Evolutionary conservation across 2,329 filamentous ascomycete genomes (phyloP).

Genomic region (Aspergillus sp.): DNA sequence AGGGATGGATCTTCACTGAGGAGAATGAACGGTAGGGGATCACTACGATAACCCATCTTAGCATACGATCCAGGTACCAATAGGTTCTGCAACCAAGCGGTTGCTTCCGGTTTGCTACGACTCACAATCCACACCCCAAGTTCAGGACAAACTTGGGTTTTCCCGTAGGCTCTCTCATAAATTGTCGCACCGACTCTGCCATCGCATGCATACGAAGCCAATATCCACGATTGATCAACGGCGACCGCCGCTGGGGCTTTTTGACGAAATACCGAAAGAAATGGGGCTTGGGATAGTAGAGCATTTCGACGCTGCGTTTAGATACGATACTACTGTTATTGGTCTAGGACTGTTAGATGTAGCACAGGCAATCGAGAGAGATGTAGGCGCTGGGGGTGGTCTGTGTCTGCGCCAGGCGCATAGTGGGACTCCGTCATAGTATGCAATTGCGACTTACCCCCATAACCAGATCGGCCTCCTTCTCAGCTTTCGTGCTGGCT

Average conservation of each 20-base stretch:
- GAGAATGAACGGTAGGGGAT: constrained; percentile 83
- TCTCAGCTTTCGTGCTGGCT: constrained; percentile 34
- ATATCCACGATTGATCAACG: constrained; percentile 87
- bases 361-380: background rate
- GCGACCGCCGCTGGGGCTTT: constrained; percentile 79
- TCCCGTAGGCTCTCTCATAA: constrained; percentile 60
- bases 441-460: constrained; percentile 41
- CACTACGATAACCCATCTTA: constrained; percentile 55
- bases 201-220: constrained; percentile 83
- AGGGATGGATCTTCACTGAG: constrained; percentile 65
- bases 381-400: constrained; percentile 2
- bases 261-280: constrained; percentile 87
- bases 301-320: constrained; percentile 85
- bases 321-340: constrained; percentile 92
- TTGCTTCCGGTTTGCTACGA: constrained; percentile 30
- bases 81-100: background rate
- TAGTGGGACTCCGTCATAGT: background rate
- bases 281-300: constrained; percentile 80
- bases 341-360: constrained; percentile 55
- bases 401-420: constrained; percentile 6
- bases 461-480: constrained; percentile 57
- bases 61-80: constrained; percentile 22
- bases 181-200: constrained; percentile 71
- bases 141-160: constrained; percentile 76
- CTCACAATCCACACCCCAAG: constrained; percentile 86